These are phyloP conservation scores for Cyamopsis tetragonoloba DNA, from an alignment of 306 rosid genomes.

Conservation along the genomic window DNA sequence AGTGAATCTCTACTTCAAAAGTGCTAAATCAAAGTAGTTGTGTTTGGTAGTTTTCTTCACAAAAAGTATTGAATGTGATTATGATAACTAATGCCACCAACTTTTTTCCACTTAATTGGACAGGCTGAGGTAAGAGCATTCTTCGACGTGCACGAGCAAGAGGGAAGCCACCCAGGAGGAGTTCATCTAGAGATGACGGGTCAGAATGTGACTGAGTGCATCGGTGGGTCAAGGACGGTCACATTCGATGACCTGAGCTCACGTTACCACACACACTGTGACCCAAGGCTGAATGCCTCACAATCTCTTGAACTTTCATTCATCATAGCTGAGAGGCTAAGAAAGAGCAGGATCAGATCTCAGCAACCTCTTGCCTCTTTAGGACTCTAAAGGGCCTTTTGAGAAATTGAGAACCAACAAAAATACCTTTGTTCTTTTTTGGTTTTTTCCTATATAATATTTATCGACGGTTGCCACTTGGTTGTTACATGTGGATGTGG, in stretches of 20 bases:
- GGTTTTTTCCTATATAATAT: neutral
- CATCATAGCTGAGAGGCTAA: conserved; percentile 87
- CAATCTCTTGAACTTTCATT: conserved; percentile 97
- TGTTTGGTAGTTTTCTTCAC: no score
- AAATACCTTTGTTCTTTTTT: conserved; percentile 23
- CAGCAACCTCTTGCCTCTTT: conserved; percentile 40
- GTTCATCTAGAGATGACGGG: conserved; percentile 98
- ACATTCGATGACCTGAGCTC: conserved; percentile 91
- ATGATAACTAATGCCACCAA: conserved; percentile 20
- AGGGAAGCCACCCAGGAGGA: conserved; percentile 98
- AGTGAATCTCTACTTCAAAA: no score
- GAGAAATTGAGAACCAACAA: neutral
- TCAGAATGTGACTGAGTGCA: conserved; percentile 98
- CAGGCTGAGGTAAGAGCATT: conserved; percentile 99
- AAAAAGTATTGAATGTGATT: neutral
- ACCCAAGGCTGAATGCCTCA: conserved; percentile 94
- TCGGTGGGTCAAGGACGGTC: conserved; percentile 92
- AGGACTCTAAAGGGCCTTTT: conserved; percentile 36
- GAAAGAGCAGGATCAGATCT: conserved; percentile 79
- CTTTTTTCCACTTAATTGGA: neutral
- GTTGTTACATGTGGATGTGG: neutral
- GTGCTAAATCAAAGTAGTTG: no score
- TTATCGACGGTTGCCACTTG: conserved; percentile 9
- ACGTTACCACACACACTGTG: conserved; percentile 99
- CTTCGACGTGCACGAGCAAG: conserved; percentile 98